Evolutionary conservation across 2,329 filamentous ascomycete genomes (phyloP), one percentile per base, ranked within the genome.

Genomic region (Phyllosticta citriasiana): DNA sequence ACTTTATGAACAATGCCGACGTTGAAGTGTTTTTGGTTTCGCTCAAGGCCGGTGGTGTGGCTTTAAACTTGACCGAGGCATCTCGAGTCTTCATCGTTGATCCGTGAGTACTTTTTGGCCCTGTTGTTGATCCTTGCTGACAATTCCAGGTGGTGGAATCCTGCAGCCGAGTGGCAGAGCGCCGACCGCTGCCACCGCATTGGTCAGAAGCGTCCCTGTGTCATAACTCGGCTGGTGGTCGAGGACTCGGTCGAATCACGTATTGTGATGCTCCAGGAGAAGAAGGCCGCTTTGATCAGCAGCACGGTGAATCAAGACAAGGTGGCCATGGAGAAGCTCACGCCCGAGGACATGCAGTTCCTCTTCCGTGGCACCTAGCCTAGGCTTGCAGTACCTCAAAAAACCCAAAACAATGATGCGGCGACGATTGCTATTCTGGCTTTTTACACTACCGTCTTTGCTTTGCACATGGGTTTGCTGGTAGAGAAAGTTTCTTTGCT

Each of bases 131-230:
- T 33, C 14, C 33, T n/a, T 47, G 40, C 12, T 8, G 10, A 26
- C 50, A 47, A 19, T 24, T n/a, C 12, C 64, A 91, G 88, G 67
- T 97, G 94, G 94, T 99, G 94, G 94, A 97, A 97, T 67, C 94
- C 94, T n/a, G 92, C 92, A n/a, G 93, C 93, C 0, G 94, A 99
- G 77, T 99, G 94, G 94, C 94, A 99, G 76, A 94, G 89, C 64
- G 94, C 94, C 2, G 94, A 99, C 65, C 77, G 79, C 56, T 80
- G 78, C 66, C 94, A 97, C 76, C 91, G 94, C 61, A 99, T 97
- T 67, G 94, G 94, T 33, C 94, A 99, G 78, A 89, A 87, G 55
- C 88, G 94, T 7, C 93, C 93, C 27, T 97, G 94, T 72, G 90
- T 90, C 40, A 96, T 99, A 68, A 97, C 92, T 1, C 86, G 94